A percentile compares a stretch with the other conserved stretches of the same genome.
phyloP scores from a whole-genome alignment of 129 eudicot species.

The Apium graveolens region DNA sequence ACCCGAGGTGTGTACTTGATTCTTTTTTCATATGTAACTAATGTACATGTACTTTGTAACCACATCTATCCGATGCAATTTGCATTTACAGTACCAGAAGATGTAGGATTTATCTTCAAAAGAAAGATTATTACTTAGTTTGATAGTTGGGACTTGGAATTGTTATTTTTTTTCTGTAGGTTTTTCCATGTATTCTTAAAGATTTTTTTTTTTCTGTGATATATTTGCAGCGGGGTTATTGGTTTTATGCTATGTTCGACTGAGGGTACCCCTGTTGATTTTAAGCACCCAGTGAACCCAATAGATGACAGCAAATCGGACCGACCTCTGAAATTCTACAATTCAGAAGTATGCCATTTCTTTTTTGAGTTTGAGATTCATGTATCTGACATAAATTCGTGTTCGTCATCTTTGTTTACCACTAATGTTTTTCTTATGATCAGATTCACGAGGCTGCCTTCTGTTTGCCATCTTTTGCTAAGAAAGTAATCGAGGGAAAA shows the following conservation, averaged over 20 bases:
- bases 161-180: background rate
- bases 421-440: background rate
- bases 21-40: background rate
- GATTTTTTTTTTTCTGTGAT: slow-evolving; percentile 1
- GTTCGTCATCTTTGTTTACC: background rate
- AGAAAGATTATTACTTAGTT: background rate
- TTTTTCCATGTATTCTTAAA: background rate
- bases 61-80: too few relatives aligned
- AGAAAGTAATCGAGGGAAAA: slow-evolving; percentile 62
- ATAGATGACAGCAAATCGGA: slow-evolving; percentile 46
- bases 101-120: too few relatives aligned
- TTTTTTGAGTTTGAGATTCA: background rate
- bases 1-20: slow-evolving; percentile 54
- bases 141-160: background rate
- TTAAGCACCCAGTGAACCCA: slow-evolving; percentile 74
- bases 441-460: slow-evolving; percentile 86
- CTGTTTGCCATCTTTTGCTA: slow-evolving; percentile 88
- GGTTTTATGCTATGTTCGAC: slow-evolving; percentile 96
- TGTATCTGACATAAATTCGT: background rate
- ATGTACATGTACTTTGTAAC: background rate
- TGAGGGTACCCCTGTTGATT: slow-evolving; percentile 77
- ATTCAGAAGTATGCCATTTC: slow-evolving; percentile 49
- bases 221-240: slow-evolving; percentile 68
- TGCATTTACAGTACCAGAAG: too few relatives aligned
- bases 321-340: slow-evolving; percentile 79